phyloP scores from a whole-genome alignment of 257 asterid species.

The Echites panduratus region DNA sequence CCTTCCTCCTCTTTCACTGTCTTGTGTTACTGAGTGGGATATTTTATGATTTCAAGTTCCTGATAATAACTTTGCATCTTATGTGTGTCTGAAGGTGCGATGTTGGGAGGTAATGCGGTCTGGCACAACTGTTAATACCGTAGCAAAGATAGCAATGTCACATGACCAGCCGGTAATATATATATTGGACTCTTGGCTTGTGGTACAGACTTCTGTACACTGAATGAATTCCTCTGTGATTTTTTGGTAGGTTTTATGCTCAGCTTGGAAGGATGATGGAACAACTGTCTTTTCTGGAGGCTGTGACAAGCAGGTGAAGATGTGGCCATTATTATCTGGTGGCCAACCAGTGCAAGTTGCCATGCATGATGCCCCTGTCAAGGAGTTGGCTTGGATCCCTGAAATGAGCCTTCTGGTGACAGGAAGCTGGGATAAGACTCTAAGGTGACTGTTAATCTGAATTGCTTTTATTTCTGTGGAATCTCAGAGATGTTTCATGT shows the following conservation, averaged over 20 bases:
- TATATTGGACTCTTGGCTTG: neutral
- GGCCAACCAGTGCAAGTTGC: conserved; percentile 81
- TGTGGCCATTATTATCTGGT: conserved; percentile 88
- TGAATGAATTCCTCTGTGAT: conserved; percentile 12
- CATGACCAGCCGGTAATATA: conserved; percentile 85
- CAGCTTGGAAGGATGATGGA: conserved; percentile 98
- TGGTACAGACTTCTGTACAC: neutral
- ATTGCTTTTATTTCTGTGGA: neutral
- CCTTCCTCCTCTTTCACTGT: neutral
- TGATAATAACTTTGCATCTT: neutral
- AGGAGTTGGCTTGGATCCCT: conserved; percentile 89
- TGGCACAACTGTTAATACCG: conserved; percentile 50
- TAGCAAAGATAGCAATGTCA: conserved; percentile 72
- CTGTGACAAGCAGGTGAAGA: conserved; percentile 95
- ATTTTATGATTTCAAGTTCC: neutral
- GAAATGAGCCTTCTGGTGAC: conserved; percentile 83
- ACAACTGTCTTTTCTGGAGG: conserved; percentile 96
- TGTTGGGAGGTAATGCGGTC: conserved; percentile 84
- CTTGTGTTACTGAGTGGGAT: neutral
- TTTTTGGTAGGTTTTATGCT: conserved; percentile 72
- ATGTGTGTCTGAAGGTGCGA: conserved; percentile 54
- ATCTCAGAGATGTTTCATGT: neutral
- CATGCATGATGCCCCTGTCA: conserved; percentile 93
- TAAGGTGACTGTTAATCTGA: conserved; percentile 44
- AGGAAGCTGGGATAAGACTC: conserved; percentile 94